These are phyloP conservation scores for Acarospora socialis DNA, from an alignment of 2,329 filamentous ascomycete species.

Conservation along the genomic window DNA sequence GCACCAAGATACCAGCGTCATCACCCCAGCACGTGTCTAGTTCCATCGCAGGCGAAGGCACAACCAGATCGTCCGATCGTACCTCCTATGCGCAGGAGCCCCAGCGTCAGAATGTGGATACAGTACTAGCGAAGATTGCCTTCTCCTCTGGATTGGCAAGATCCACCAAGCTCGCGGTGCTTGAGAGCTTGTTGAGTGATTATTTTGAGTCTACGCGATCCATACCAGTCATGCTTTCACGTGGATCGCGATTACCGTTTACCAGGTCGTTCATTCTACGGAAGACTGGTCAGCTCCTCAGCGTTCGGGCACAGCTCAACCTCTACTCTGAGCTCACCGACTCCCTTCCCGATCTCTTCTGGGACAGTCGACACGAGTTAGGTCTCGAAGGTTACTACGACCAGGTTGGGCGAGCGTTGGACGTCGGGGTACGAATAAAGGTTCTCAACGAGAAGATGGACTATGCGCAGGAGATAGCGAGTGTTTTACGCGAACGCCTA, in stretches of 20 bases:
- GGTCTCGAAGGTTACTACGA: constrained; percentile 92
- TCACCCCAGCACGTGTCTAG: neutral
- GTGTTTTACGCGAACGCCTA: constrained; percentile 70
- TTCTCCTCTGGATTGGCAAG: constrained; percentile 89
- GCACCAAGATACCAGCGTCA: constrained; percentile 47
- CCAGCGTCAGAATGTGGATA: constrained; percentile 31
- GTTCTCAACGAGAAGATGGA: constrained; percentile 95
- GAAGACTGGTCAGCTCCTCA: constrained; percentile 85
- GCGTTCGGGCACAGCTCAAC: constrained; percentile 81
- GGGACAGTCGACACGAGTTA: constrained; percentile 80
- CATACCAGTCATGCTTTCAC: constrained; percentile 66
- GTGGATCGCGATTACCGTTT: constrained; percentile 48
- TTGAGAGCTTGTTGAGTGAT: constrained; percentile 66
- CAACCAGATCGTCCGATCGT: constrained; percentile 15
- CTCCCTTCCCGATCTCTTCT: constrained; percentile 88
- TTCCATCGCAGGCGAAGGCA: constrained; percentile 10
- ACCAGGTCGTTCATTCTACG: constrained; percentile 68
- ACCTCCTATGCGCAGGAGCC: too few species aligned
- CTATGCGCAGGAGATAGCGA: constrained; percentile 90
- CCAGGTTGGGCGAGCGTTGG: constrained; percentile 75
- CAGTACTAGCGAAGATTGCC: constrained; percentile 80
- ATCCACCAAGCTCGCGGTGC: constrained; percentile 82
- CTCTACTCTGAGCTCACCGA: constrained; percentile 95
- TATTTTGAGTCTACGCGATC: constrained; percentile 79
- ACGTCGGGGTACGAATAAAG: constrained; percentile 82